Evolutionary conservation across 192 early-diverging fungal species (phyloP).

Genomic region (Rhizophlyctis rosea): DNA sequence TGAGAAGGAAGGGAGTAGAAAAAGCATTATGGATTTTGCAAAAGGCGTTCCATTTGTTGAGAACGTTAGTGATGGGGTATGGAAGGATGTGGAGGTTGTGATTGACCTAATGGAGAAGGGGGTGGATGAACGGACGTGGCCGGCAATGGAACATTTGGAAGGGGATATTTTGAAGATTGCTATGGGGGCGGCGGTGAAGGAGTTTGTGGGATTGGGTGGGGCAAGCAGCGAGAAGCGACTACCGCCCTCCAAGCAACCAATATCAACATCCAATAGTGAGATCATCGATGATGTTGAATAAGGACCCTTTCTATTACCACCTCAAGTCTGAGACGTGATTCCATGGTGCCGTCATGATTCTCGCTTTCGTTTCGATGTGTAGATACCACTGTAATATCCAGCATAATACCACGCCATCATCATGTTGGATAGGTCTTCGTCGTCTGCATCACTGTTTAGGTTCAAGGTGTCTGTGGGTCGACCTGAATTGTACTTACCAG

Average conservation of each 20-base stretch:
- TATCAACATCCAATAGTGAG: too few species aligned
- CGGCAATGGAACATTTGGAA: slow-evolving; percentile 17
- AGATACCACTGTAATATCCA: slow-evolving; percentile 25
- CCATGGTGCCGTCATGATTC: neutral
- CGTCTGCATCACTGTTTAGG: too few species aligned
- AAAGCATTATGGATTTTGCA: neutral
- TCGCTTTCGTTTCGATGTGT: slow-evolving; percentile 11
- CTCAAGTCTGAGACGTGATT: neutral
- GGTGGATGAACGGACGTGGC: slow-evolving; percentile 22
- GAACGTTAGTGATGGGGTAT: slow-evolving; percentile 1
- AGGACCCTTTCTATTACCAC: neutral
- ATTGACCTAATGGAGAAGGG: slow-evolving; percentile 21
- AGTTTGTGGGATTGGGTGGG: slow-evolving; percentile 17
- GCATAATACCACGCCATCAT: slow-evolving; percentile 33
- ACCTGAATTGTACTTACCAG: too few species aligned
- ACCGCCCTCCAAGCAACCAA: too few species aligned
- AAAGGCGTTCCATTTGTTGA: slow-evolving; percentile 2
- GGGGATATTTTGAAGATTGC: slow-evolving; percentile 22
- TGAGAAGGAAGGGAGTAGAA: neutral
- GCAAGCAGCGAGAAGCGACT: too few species aligned
- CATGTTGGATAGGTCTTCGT: slow-evolving; percentile 23
- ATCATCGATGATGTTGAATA: too few species aligned
- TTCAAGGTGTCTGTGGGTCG: too few species aligned
- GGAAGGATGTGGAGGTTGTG: slow-evolving; percentile 25
- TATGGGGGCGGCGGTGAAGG: slow-evolving; percentile 25